phyloP scores from a whole-genome alignment of 805 yeast species.

The Nakazawaea populi region DNA sequence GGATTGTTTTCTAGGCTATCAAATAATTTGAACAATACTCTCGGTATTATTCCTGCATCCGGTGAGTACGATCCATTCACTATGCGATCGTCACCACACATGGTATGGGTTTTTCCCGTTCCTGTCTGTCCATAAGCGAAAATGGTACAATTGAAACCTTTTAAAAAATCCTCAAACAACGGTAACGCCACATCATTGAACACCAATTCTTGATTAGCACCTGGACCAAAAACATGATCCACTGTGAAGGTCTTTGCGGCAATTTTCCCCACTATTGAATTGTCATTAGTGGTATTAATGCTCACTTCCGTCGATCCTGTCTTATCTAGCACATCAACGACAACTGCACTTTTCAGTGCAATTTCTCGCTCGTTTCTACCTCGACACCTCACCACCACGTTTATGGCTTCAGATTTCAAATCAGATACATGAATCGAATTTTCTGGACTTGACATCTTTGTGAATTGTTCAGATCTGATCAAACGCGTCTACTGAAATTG shows the following conservation, averaged over 20 bases:
- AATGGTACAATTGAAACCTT: conserved; percentile 49
- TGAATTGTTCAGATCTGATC: no score
- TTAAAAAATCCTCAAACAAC: conserved; percentile 40
- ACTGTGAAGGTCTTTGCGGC: conserved; percentile 36
- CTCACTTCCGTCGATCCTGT: conserved; percentile 19
- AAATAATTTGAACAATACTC: conserved; percentile 39
- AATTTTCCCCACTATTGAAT: conserved; percentile 18
- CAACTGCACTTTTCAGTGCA: conserved; percentile 36
- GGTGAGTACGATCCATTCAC: conserved; percentile 17
- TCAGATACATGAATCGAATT: conserved; percentile 1
- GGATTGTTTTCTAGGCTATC: conserved; percentile 15
- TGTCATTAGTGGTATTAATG: conserved; percentile 20
- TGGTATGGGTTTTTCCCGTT: conserved; percentile 55
- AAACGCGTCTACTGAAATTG: not conserved
- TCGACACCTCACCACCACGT: conserved; percentile 51
- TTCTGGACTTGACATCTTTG: not conserved
- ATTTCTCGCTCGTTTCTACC: conserved; percentile 41
- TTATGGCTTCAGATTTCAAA: conserved; percentile 28
- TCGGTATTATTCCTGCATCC: conserved; percentile 46
- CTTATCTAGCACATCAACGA: conserved; percentile 40
- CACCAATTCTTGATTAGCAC: conserved; percentile 40
- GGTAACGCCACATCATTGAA: conserved; percentile 43
- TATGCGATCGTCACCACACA: conserved; percentile 41
- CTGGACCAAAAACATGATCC: conserved; percentile 51
- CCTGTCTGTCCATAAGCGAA: conserved; percentile 61